Percentiles rank a stretch among this genome's conserved stretches.
These are phyloP conservation scores for Lasiodiplodia gonubiensis DNA, from an alignment of 2,329 filamentous ascomycete genomes.

Conservation along the genomic window DNA sequence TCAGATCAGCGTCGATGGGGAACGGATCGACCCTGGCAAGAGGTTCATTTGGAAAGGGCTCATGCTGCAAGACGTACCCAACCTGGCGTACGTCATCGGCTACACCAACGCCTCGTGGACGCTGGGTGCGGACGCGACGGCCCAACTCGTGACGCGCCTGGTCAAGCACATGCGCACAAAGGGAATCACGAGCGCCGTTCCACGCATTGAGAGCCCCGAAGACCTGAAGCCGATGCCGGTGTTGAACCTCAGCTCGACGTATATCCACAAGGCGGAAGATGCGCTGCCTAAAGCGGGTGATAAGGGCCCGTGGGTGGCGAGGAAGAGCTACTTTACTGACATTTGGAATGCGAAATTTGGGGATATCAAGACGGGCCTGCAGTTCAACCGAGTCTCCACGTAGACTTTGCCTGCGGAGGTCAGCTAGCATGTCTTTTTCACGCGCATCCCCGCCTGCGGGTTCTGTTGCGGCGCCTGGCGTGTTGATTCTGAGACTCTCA, in stretches of 20 bases:
- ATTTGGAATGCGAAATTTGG: conserved; percentile 50
- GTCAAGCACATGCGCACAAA: conserved; percentile 54
- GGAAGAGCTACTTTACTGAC: conserved; percentile 53
- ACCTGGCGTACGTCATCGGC: conserved; percentile 63
- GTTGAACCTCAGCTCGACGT: conserved; percentile 58
- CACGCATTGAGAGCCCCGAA: conserved; percentile 3
- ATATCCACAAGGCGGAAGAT: conserved; percentile 52
- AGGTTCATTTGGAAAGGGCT: conserved; percentile 66
- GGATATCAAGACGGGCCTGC: conserved; percentile 49
- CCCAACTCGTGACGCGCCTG: conserved; percentile 57
- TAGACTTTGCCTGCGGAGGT: neutral
- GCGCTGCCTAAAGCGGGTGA: conserved; percentile 57
- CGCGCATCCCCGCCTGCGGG: neutral
- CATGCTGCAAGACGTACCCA: conserved; percentile 69
- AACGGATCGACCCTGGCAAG: conserved; percentile 50
- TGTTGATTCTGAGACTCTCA: neutral
- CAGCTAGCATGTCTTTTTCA: neutral
- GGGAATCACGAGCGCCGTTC: conserved; percentile 16
- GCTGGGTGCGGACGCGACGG: conserved; percentile 62
- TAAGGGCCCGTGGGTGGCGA: conserved; percentile 50
- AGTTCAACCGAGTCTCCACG: conserved; percentile 40
- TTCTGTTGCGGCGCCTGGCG: neutral
- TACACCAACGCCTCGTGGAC: conserved; percentile 69
- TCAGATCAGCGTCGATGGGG: conserved; percentile 57
- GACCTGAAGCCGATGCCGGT: conserved; percentile 38